phyloP scores from a whole-genome alignment of 2,329 filamentous ascomycete species.

The Trichoderma endophyticum region DNA sequence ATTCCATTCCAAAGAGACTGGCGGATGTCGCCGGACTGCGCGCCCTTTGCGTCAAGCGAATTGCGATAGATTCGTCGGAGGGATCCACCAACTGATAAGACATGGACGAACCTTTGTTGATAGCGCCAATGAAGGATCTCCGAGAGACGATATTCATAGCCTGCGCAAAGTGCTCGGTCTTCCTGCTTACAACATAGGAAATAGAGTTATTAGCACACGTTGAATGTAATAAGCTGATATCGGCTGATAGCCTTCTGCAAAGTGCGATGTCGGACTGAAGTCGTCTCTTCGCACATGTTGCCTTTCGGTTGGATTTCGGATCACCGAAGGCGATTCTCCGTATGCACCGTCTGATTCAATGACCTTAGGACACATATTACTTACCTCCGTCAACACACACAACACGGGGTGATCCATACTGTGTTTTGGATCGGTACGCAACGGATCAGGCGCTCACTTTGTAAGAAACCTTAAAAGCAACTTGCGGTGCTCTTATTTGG shows the following conservation, averaged over 20 bases:
- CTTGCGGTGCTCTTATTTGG: background rate
- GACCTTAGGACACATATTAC: too few relatives aligned
- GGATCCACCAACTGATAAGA: conserved; percentile 5
- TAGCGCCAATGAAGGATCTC: background rate
- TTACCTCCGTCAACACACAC: too few relatives aligned
- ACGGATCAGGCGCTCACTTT: background rate
- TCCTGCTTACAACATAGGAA: background rate
- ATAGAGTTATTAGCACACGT: background rate
- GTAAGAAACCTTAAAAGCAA: background rate
- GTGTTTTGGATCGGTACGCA: background rate
- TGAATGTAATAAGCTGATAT: background rate
- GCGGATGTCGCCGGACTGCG: conserved; percentile 9
- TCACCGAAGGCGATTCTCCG: background rate
- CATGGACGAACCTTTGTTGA: background rate
- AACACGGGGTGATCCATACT: background rate
- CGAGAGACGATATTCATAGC: background rate
- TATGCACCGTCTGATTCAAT: background rate
- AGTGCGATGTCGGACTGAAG: background rate
- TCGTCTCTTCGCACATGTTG: background rate
- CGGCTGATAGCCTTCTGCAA: background rate
- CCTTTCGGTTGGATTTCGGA: background rate
- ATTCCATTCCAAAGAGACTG: background rate
- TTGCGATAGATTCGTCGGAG: background rate
- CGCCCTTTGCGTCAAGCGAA: background rate
- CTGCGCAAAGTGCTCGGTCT: background rate